Evolutionary conservation across 257 asterid species (phyloP).

Genomic region (Ocimum tenuiflorum): DNA sequence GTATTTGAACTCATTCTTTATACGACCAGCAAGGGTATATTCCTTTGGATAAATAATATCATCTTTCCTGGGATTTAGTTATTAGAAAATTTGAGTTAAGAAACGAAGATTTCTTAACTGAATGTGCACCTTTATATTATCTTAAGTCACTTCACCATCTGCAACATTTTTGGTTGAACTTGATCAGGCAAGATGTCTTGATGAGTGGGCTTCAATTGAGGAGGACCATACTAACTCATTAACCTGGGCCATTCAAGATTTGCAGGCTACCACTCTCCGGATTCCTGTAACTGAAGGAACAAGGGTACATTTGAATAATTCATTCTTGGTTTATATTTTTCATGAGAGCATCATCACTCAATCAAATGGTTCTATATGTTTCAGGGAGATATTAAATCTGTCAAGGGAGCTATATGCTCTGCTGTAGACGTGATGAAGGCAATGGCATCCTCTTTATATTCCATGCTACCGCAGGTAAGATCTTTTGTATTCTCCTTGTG

Average conservation of each 20-base stretch:
- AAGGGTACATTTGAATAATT: conserved; percentile 41
- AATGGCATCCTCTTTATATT: conserved; percentile 59
- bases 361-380: conserved; percentile 14
- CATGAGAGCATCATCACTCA: neutral
- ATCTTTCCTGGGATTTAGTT: neutral
- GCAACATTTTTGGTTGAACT: too few relatives aligned
- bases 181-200: conserved; percentile 52
- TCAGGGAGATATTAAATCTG: conserved; percentile 57
- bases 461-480: conserved; percentile 50
- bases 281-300: conserved; percentile 77
- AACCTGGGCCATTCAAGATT: conserved; percentile 49
- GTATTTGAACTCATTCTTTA: neutral
- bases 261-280: conserved; percentile 61
- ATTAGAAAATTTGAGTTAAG: neutral
- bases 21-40: neutral
- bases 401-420: conserved; percentile 63
- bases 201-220: conserved; percentile 67
- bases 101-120: neutral
- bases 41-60: neutral
- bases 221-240: conserved; percentile 53
- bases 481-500: conserved; percentile 1
- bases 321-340: neutral
- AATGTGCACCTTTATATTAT: too few relatives aligned
- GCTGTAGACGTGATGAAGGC: conserved; percentile 76
- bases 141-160: too few relatives aligned